phyloP scores from a whole-genome alignment of 2,329 filamentous ascomycete species.

The Hawksworthiomyces lignivorus region DNA sequence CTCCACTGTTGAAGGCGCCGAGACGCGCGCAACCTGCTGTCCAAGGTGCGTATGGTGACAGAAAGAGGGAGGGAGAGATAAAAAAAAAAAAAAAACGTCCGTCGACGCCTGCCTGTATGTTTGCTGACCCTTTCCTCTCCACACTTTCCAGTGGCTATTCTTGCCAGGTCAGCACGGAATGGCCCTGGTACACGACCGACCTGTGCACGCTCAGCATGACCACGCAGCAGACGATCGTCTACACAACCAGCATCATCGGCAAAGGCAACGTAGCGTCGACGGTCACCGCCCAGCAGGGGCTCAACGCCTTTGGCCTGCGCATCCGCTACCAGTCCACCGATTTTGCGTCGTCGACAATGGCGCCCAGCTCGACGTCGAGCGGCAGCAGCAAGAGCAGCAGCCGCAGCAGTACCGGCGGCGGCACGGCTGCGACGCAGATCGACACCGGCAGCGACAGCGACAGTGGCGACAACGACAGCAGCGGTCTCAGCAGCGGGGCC shows the following conservation, averaged over 20 bases:
- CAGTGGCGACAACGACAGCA: too few species aligned
- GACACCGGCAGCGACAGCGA: background rate
- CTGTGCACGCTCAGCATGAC: conserved; percentile 6
- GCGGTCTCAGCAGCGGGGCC: conserved; percentile 24
- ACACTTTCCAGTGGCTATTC: background rate
- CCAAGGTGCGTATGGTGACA: too few species aligned
- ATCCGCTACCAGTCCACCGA: conserved; percentile 10
- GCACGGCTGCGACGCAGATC: background rate
- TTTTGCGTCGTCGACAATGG: background rate
- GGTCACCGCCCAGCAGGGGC: background rate
- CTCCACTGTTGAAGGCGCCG: background rate
- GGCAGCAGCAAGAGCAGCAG: background rate
- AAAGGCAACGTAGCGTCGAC: background rate
- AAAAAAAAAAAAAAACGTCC: too few species aligned
- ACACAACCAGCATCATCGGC: conserved; percentile 4
- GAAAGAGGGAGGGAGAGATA: too few species aligned
- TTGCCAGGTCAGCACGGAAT: conserved; percentile 2
- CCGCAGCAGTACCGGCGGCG: too few species aligned
- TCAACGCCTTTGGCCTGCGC: conserved; percentile 11
- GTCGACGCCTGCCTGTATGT: too few species aligned
- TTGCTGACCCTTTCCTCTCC: too few species aligned
- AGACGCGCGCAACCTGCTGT: conserved; percentile 11
- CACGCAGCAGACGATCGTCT: background rate
- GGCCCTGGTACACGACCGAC: conserved; percentile 7
- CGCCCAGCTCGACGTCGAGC: background rate